Evolutionary conservation across 495 filamentous ascomycete species (phyloP), one percentile per base, ranked within the genome.

Genomic region (Aspergillus wentii): DNA sequence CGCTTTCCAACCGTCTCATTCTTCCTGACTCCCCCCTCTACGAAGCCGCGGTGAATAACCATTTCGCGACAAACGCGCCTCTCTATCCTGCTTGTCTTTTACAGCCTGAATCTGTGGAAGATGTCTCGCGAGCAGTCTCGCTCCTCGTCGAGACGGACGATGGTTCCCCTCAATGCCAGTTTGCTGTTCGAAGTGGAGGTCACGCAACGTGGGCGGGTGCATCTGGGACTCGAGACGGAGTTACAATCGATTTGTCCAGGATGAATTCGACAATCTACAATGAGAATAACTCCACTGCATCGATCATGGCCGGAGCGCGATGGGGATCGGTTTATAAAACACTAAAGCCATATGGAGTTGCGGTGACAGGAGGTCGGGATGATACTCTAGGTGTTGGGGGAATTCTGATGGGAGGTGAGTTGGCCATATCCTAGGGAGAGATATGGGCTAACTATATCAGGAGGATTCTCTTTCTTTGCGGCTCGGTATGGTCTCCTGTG

Each of bases 211-310:
- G 68, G 38, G 63, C 61, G 17, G 71, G 73, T 21, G 73, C 67
- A 16, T 55, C 73, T n/a, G 78, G 74, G 46, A 70, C 79, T 33
- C 44, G 66, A n/a, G 56, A 56, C 19, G 76, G 75, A 2, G 56
- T 77, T 4, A 65, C 75, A 2, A 69, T 80, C 44, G 75, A 78
- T 32, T 62, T 78, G 8, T 48, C 49, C 32, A 52, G 40, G 0
- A 50, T 80, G 9, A 67, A 76, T 33, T 33, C 57, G 13, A 49
- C 74, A 21, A 54, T 46, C 1, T 48, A 75, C 8, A 53, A 60
- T 6, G 37, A 41, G 2, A 57, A 70, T 21, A 43, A 48, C 0
- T 46, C 56, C 9, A 59, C 61, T 8, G 62, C 63, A 4, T 51
- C 51, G 6, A 49, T 79, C 35, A 76, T 74, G 1, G 54, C 68